Evolutionary conservation across 2,329 filamentous ascomycete genomes (phyloP), one percentile per base, ranked within the genome.

Genomic region (Pleomassaria siparia): DNA sequence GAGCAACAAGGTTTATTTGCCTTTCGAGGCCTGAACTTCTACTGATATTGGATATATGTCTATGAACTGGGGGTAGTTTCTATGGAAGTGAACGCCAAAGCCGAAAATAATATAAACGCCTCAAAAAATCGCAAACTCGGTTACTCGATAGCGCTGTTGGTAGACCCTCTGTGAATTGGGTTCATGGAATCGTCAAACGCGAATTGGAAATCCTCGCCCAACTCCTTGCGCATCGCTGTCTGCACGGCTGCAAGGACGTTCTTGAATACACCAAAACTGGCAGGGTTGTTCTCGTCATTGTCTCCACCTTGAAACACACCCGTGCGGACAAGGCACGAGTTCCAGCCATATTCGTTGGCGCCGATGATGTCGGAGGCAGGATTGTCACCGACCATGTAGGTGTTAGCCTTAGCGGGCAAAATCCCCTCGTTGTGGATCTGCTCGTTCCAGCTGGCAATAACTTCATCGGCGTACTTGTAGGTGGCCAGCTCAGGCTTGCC

Each of bases 321-420:
- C 0, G 87, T 90, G 64, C 86, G 82, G 47, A 90, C 87, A 45
- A 90, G 73, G 64, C 87, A 89, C 2, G 87, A 89, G 74, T 90
- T 90, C 87, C 87, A 90, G 50, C 85, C 85, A 71, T 90, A 89
- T 80, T 85, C 87, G 78, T 90, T 90, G 52, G 86, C 87, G 53
- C 87, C 87, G 54, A 87, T 78, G 62, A 89, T 88, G 66, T 89
- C 86, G 21, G 83, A 87, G 21, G 83, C 83, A 6, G 85, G 86
- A 75, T 88, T 89, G 72, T 89, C 86, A 55, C 86, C 86, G 46
- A 89, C 76, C 86, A 89, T 89, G 78, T 89, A 89, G 68, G 88
- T 77, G 72, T 88, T 86, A 67, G 81, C 69, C 29, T 30, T 30
- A 30, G 10, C 4, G 3, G 85, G 85, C 33, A 88, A 74, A 50